These are phyloP conservation scores for Colletotrichum sp. DNA, from an alignment of 2,329 filamentous ascomycete species.

Conservation along the genomic window DNA sequence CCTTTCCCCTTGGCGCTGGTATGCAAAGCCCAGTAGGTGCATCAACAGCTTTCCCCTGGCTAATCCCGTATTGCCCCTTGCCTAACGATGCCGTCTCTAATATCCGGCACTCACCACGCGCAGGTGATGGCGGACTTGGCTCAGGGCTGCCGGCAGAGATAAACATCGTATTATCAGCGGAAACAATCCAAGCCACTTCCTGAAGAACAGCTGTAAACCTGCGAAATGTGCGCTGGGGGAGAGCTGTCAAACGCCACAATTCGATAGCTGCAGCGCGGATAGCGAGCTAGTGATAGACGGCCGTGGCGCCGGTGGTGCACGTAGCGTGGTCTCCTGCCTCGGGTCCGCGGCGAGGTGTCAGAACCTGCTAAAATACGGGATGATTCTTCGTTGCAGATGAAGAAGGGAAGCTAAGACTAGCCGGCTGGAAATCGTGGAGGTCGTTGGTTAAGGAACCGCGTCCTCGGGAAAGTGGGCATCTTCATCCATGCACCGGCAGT, in stretches of 20 bases:
- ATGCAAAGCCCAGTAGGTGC: neutral
- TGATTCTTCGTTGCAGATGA: neutral
- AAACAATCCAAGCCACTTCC: fast-evolving
- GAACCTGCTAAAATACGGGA: neutral
- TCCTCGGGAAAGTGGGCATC: neutral
- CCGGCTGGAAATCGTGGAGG: neutral
- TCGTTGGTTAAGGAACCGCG: neutral
- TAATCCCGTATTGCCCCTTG: fast-evolving
- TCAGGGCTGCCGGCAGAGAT: neutral
- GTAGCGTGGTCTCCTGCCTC: neutral
- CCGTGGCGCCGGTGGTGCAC: neutral
- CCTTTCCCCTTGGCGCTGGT: neutral
- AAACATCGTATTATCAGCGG: neutral
- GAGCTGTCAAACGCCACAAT: neutral
- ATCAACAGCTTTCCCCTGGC: neutral
- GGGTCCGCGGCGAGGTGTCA: fast-evolving
- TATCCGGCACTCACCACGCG: neutral
- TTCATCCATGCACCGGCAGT: neutral
- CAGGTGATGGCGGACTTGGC: neutral
- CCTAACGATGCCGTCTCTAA: neutral
- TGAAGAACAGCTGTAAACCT: neutral
- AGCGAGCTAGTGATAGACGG: neutral
- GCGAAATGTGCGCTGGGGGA: neutral
- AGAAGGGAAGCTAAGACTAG: neutral
- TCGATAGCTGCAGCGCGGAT: neutral